phyloP scores from a whole-genome alignment of 495 filamentous ascomycete species.

The Friedmanniomyces simplex region DNA sequence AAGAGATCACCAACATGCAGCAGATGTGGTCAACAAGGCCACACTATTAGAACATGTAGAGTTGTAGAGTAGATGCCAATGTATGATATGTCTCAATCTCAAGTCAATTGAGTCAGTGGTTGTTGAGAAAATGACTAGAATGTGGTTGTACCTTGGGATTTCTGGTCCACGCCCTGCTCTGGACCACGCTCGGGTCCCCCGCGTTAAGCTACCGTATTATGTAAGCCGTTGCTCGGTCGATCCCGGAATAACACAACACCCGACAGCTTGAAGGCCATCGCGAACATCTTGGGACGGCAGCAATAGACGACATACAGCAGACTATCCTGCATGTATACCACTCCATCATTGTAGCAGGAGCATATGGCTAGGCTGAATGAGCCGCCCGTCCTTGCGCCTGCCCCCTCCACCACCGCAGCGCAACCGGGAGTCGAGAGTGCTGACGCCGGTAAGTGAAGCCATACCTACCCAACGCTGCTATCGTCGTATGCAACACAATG shows the following conservation, averaged over 20 bases:
- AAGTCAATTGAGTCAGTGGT: too few relatives aligned
- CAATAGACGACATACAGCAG: not conserved
- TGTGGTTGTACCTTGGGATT: too few relatives aligned
- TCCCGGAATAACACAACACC: not conserved
- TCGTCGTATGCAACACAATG: not conserved
- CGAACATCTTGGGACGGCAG: not conserved
- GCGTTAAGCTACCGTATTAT: not conserved
- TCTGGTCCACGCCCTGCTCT: too few relatives aligned
- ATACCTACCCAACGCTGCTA: not conserved
- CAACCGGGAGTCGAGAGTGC: slow-evolving; percentile 53
- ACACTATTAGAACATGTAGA: too few relatives aligned
- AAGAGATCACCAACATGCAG: too few relatives aligned
- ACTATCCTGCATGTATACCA: slow-evolving; percentile 3
- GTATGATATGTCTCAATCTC: too few relatives aligned
- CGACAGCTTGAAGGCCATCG: not conserved
- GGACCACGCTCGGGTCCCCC: too few relatives aligned
- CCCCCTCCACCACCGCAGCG: not conserved
- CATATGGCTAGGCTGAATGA: slow-evolving; percentile 91
- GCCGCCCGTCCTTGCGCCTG: slow-evolving; percentile 39
- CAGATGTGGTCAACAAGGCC: too few relatives aligned
- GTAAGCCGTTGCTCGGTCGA: not conserved
- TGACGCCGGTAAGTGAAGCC: slow-evolving; percentile 59
- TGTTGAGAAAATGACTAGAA: too few relatives aligned
- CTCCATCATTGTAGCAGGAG: not conserved
- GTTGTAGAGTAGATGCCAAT: too few relatives aligned